These are phyloP conservation scores for Solanum habrochaites DNA, from an alignment of 257 asterid species.

Conservation along the genomic window DNA sequence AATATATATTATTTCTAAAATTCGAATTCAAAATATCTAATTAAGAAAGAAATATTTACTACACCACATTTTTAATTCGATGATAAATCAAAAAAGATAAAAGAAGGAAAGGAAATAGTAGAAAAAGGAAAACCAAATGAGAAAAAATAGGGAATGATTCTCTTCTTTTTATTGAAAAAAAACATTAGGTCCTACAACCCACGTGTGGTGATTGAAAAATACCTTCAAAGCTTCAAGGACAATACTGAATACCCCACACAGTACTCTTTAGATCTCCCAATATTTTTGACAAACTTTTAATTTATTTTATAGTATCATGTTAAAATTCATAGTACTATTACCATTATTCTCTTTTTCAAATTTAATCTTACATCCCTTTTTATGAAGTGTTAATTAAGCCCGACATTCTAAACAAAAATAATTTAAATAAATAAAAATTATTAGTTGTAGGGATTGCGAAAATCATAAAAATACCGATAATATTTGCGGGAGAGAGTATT, in stretches of 20 bases:
- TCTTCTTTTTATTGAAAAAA: not conserved
- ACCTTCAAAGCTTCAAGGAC: conserved; percentile 3
- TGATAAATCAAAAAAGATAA: not conserved
- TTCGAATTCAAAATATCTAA: rapidly evolving
- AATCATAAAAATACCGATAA: not conserved
- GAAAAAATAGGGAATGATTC: not conserved
- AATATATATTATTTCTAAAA: rapidly evolving
- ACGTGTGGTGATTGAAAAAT: conserved; percentile 8
- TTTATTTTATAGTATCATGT: not conserved
- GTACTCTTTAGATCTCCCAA: not conserved
- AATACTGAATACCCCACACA: conserved; percentile 3
- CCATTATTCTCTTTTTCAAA: not conserved
- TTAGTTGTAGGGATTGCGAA: not conserved
- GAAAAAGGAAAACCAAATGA: not conserved
- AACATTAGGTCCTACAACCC: conserved; percentile 13
- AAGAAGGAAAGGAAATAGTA: not conserved
- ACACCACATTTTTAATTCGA: not conserved
- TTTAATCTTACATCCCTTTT: not conserved
- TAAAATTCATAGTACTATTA: not conserved
- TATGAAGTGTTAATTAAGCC: not conserved
- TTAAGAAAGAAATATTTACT: not conserved
- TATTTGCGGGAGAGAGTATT: not conserved
- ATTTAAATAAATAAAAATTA: not conserved
- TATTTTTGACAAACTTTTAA: not conserved
- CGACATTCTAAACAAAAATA: not conserved